phyloP scores from a whole-genome alignment of 2,329 filamentous ascomycete genomes.

The Botrytis pseudocinerea region DNA sequence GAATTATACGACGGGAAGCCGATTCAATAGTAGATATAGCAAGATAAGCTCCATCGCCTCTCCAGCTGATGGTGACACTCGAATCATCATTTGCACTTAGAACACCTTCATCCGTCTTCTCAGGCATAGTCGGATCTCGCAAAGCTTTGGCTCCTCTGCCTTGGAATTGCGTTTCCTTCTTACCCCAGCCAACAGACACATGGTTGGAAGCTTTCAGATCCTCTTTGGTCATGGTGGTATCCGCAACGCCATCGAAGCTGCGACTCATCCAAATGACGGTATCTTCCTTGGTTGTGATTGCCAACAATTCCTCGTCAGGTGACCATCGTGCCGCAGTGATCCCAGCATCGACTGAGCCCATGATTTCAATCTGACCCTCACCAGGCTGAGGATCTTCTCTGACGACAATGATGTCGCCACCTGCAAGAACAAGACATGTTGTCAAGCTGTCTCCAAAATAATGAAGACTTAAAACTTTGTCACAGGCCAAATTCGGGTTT shows the following conservation, averaged over 20 bases:
- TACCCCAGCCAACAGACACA: slow-evolving; percentile 97
- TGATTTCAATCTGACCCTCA: slow-evolving; percentile 86
- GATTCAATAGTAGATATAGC: slow-evolving; percentile 79
- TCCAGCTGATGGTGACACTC: slow-evolving; percentile 78
- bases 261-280: slow-evolving; percentile 92
- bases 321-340: slow-evolving; percentile 92
- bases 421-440: slow-evolving; percentile 80
- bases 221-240: slow-evolving; percentile 68
- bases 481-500: slow-evolving; percentile 70
- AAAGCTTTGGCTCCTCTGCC: slow-evolving; percentile 84
- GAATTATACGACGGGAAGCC: slow-evolving; percentile 71
- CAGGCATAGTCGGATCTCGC: slow-evolving; percentile 90
- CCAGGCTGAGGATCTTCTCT: slow-evolving; percentile 66
- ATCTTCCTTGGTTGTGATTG: slow-evolving; percentile 75
- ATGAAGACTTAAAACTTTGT: slow-evolving; percentile 77
- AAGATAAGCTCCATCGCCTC: slow-evolving; percentile 89
- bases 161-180: slow-evolving; percentile 97
- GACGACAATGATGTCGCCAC: slow-evolving; percentile 87
- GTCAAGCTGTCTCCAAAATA: slow-evolving; percentile 79
- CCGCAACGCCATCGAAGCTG: slow-evolving; percentile 80
- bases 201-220: slow-evolving; percentile 88
- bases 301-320: slow-evolving; percentile 87
- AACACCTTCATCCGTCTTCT: slow-evolving; percentile 82
- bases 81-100: slow-evolving; percentile 74
- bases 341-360: slow-evolving; percentile 89